phyloP scores from a whole-genome alignment of 768 basidiomycete species.

The Termitomyces sp. region DNA sequence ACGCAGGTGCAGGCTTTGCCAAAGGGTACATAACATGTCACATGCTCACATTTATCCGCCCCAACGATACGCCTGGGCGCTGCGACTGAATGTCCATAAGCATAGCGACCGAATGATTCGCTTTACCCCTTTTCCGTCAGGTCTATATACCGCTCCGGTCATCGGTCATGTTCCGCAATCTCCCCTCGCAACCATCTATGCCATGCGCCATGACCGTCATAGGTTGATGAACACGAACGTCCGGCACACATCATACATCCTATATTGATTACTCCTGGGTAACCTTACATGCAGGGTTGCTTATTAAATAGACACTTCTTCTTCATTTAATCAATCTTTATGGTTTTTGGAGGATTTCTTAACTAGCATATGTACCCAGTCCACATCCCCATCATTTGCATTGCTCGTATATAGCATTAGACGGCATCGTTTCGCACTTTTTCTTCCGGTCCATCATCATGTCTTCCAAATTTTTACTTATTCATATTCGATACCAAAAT shows the following conservation, averaged over 20 bases:
- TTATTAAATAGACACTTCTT: slow-evolving; percentile 1
- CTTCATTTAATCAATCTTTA: neutral
- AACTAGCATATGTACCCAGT: neutral
- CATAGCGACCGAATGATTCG: neutral
- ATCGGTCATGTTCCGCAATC: neutral
- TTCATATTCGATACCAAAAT: slow-evolving; percentile 1
- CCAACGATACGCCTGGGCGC: slow-evolving; percentile 37
- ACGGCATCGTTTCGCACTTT: neutral
- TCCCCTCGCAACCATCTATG: neutral
- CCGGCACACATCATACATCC: neutral
- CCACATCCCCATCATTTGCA: slow-evolving; percentile 1
- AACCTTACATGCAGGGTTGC: slow-evolving; percentile 1
- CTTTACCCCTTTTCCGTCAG: neutral
- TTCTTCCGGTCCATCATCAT: neutral
- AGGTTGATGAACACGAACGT: neutral
- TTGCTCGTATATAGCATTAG: slow-evolving; percentile 4
- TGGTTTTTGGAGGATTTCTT: neutral
- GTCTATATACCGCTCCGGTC: neutral
- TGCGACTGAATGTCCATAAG: slow-evolving; percentile 48
- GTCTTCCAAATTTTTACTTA: neutral
- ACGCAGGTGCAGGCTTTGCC: slow-evolving; percentile 75
- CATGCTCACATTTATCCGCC: slow-evolving; percentile 70
- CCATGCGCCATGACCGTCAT: slow-evolving; percentile 5
- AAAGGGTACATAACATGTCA: slow-evolving; percentile 81
- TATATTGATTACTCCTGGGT: slow-evolving; percentile 2